These are phyloP conservation scores for Kockovaella imperatae DNA, from an alignment of 768 basidiomycete genomes.

Conservation along the genomic window DNA sequence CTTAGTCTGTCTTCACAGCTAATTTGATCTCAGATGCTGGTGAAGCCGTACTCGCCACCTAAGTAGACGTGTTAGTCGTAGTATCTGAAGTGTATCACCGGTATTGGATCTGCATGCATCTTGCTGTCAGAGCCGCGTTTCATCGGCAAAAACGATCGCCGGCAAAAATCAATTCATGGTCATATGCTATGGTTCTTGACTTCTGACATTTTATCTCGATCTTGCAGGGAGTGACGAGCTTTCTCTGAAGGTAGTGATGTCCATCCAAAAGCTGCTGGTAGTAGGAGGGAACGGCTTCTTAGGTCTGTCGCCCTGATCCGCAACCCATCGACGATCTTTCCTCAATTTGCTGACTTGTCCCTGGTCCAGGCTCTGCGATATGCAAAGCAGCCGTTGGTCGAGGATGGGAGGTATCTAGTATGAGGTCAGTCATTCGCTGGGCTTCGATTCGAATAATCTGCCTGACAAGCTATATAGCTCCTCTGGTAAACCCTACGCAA, in stretches of 20 bases:
- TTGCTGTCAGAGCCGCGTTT: too few relatives aligned
- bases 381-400: constrained; percentile 77
- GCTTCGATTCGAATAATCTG: too few relatives aligned
- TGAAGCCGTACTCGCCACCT: constrained; percentile 41
- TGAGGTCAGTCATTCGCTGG: constrained; percentile 65
- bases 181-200: too few relatives aligned
- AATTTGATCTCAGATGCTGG: constrained; percentile 55
- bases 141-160: too few relatives aligned
- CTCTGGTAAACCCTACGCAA: constrained; percentile 74
- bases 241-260: too few relatives aligned
- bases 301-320: constrained; percentile 54
- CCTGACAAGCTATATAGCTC: constrained; percentile 51
- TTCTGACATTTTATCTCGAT: too few relatives aligned
- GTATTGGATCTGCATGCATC: too few relatives aligned
- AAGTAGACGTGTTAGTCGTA: not conserved
- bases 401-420: constrained; percentile 79
- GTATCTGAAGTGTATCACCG: too few relatives aligned
- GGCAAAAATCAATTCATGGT: too few relatives aligned
- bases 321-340: too few relatives aligned
- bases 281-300: constrained; percentile 98
- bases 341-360: not conserved
- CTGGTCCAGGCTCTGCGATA: constrained; percentile 70
- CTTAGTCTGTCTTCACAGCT: not conserved
- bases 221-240: too few relatives aligned
- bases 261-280: constrained; percentile 61